Evolutionary conservation across 768 basidiomycete species (phyloP), one percentile per base, ranked within the genome.

Genomic region (Scleroderma citrinum): DNA sequence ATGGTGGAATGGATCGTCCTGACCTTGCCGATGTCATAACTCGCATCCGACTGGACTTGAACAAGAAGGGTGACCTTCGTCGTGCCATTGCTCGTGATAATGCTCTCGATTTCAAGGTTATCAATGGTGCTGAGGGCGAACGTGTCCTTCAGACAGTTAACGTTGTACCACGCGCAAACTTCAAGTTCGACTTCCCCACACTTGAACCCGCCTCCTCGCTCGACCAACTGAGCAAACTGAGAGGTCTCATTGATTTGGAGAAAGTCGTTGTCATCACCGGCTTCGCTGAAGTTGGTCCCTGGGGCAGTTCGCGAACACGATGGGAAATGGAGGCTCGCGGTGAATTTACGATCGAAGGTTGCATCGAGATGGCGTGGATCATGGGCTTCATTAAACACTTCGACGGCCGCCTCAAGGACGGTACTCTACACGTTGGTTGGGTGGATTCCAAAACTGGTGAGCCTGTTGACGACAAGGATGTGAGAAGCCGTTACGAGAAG

Each of bases 311-410:
- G 14, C 83, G 96, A 51, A 99, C 96, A 2, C 83, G 96, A 51
- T 99, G 96, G 96, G 96, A 99, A 73, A 98, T 99, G 93, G 96
- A 99, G 65, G 94, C 93, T 40, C 79, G 83, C 40, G 95, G 96
- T n/a, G 85, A 95, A 62, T 87, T 98, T 69, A 93, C 94, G 2
- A 94, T 98, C 58, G 87, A 96, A 67, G 96, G 96, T 17, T 92
- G 91, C 61, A 96, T 99, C 61, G 96, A 99, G 73, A 95, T 99
- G 89, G 94, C 95, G 3, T 99, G 95, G 94, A 85, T 98, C 69
- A 98, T 94, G 91, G 95, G 96, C 36, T 82, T 81, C 71, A 96
- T 98, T 80, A 96, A 94, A 69, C 93, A 99, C 74, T 95, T 97
- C 69, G 91, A 99, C 57, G 96, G 96, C 16, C 92, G 92, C 50